Conservation (phyloP, 371 early-diverging fungal genomes). For the Mucor racemosus region DNA sequence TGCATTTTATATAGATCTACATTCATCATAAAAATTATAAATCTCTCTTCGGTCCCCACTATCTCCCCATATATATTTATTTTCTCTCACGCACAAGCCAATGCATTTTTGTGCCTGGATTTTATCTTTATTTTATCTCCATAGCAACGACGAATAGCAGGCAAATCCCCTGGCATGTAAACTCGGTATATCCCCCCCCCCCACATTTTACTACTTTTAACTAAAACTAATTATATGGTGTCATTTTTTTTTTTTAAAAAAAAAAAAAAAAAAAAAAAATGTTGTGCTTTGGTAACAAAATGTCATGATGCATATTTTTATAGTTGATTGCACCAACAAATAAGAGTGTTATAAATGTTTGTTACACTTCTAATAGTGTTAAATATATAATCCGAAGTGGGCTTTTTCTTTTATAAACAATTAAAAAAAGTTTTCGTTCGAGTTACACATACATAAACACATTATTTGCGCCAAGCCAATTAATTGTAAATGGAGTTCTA, state of each 20-base stretch:
- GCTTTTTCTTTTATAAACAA: no score
- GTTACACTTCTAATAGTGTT: not conserved
- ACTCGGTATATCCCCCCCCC: no score
- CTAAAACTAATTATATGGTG: not conserved
- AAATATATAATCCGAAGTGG: no score
- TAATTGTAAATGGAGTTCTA: no score
- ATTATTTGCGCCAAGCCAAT: no score
- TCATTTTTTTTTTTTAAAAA: not conserved
- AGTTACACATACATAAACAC: no score
- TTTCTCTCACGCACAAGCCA: slow-evolving; percentile 7
- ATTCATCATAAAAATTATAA: not conserved
- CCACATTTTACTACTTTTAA: not conserved
- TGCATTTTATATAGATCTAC: not conserved
- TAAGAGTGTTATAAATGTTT: not conserved
- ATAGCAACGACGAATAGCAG: no score
- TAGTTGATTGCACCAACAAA: not conserved
- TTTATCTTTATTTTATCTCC: no score
- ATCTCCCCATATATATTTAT: not conserved
- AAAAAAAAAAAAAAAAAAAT: not conserved
- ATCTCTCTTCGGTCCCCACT: not conserved
- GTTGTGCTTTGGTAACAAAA: slow-evolving; percentile 1
- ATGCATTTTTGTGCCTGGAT: not conserved
- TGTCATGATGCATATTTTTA: slow-evolving; percentile 1
- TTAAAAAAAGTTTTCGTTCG: no score
- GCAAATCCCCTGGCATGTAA: no score